Evolutionary conservation across 148 eudicot species (phyloP), one percentile per base, ranked within the genome.

Genomic region (Arctostaphylos glauca): DNA sequence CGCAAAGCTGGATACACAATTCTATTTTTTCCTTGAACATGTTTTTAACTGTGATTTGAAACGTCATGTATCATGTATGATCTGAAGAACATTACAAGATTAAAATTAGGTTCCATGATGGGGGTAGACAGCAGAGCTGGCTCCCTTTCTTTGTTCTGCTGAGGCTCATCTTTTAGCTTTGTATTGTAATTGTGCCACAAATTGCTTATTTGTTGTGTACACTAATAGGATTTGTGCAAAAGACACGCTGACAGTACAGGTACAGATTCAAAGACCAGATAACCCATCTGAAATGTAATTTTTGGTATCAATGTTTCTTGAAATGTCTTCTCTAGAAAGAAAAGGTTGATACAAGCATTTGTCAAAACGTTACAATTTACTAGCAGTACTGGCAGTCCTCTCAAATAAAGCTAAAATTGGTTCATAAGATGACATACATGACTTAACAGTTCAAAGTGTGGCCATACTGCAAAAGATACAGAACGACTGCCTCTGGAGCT

Each of bases 31-130:
- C 46, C 66, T 53, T 70, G 5, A 64, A 14, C 80, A 76, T 38
- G 80, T 80, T 78, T 75, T 72, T 54, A 53, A 43, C 76, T 62
- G 50, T 56, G 66, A 50, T 62, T 53, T 52, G 80, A 84, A 82
- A 76, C 62, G 70, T 80, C 18, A 5, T 68, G 47, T 38, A 38
- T 2, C 41, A 25, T 23, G 71, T 66, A 25, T 23, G 71, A 49
- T 19, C 49, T 21, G 52, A 5, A 66, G 52, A 5, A 66, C 23
- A 21, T 31, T 48, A 41, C 1, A 46, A 68, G 54, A 49, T 52
- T 72, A 83, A 82, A 23, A 23, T 31, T 82, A 74, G 84, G 80
- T 74, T 54, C 47, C 13, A 47, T 19, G 8, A 50, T n/a, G 43
- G 74, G 74, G 55, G 49, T 82, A 58, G 79, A 14, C 43, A 48